phyloP scores from a whole-genome alignment of 23 red algal species.

The Gracilaria vermiculophylla region DNA sequence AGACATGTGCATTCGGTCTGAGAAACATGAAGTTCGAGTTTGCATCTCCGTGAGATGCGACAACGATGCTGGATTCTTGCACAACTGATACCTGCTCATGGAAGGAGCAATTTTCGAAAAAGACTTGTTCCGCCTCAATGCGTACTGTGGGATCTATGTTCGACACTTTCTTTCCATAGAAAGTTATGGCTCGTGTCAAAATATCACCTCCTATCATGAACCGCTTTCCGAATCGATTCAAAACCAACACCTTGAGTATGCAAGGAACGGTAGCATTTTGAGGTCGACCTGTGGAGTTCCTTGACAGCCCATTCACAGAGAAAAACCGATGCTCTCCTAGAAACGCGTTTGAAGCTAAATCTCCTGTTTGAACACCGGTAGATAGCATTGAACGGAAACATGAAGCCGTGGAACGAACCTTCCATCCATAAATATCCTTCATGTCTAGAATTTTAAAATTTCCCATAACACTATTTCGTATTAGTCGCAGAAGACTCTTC shows the following conservation, averaged over 20 bases:
- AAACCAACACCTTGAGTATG: slow-evolving; percentile 42
- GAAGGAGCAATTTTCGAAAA: slow-evolving; percentile 83
- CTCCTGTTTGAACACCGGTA: slow-evolving; percentile 21
- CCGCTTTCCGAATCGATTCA: slow-evolving; percentile 60
- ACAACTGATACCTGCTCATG: slow-evolving; percentile 77
- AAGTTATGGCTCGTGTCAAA: slow-evolving; percentile 31
- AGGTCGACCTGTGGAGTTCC: background rate
- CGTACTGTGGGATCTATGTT: background rate
- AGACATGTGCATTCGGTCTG: slow-evolving; percentile 7
- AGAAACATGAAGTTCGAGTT: slow-evolving; percentile 72
- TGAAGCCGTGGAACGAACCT: slow-evolving; percentile 56
- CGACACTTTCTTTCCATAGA: slow-evolving; percentile 21
- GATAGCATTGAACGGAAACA: slow-evolving; percentile 67
- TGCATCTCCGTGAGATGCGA: slow-evolving; percentile 58
- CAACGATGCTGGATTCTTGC: slow-evolving; percentile 61
- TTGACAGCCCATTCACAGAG: slow-evolving; percentile 7
- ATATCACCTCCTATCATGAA: slow-evolving; percentile 58
- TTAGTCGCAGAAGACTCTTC: slow-evolving; percentile 63
- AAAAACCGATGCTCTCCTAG: slow-evolving; percentile 17
- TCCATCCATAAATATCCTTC: slow-evolving; percentile 68
- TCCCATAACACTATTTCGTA: slow-evolving; percentile 50
- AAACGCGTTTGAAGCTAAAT: slow-evolving; percentile 25
- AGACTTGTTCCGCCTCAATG: slow-evolving; percentile 66
- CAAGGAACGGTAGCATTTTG: slow-evolving; percentile 1
- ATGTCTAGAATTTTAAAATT: slow-evolving; percentile 43